phyloP scores from a whole-genome alignment of 208 protist genomes.

The Wallacemonas sp. region DNA sequence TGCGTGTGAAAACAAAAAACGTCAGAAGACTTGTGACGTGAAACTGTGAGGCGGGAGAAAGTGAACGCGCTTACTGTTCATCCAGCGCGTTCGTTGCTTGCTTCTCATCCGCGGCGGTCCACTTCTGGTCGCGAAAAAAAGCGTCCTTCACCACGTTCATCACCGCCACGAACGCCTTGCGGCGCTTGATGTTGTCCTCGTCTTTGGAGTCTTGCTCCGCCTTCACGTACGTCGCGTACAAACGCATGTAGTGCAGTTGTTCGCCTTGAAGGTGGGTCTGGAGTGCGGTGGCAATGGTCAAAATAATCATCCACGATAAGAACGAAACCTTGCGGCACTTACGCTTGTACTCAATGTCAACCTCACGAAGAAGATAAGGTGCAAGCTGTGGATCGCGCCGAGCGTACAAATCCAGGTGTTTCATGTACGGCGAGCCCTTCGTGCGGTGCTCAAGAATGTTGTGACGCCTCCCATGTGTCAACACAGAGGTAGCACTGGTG shows the following conservation, averaged over 20 bases:
- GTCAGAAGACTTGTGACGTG: too few relatives aligned
- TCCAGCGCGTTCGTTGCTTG: slow-evolving; percentile 18
- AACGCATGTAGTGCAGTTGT: slow-evolving; percentile 77
- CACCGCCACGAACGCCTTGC: slow-evolving; percentile 68
- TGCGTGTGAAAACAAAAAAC: background rate
- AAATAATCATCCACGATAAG: slow-evolving; percentile 75
- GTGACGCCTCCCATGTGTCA: slow-evolving; percentile 33
- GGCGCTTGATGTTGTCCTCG: slow-evolving; percentile 73
- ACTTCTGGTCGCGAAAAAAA: slow-evolving; percentile 76
- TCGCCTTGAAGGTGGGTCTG: slow-evolving; percentile 80
- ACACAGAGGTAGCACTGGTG: slow-evolving; percentile 9
- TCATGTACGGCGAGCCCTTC: slow-evolving; percentile 85
- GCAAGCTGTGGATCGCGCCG: slow-evolving; percentile 85
- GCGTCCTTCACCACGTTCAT: slow-evolving; percentile 79
- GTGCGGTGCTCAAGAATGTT: slow-evolving; percentile 78
- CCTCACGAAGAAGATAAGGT: slow-evolving; percentile 86
- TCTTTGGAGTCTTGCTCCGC: slow-evolving; percentile 79
- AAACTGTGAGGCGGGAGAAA: slow-evolving; percentile 13
- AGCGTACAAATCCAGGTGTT: slow-evolving; percentile 90
- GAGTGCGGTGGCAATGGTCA: slow-evolving; percentile 56
- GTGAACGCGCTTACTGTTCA: background rate
- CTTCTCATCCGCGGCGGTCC: slow-evolving; percentile 56
- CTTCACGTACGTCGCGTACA: slow-evolving; percentile 65
- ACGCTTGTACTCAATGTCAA: slow-evolving; percentile 91
- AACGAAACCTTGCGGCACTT: slow-evolving; percentile 86